Conservation (phyloP, 495 filamentous ascomycete species). For the Aspergillus nidulans region DNA sequence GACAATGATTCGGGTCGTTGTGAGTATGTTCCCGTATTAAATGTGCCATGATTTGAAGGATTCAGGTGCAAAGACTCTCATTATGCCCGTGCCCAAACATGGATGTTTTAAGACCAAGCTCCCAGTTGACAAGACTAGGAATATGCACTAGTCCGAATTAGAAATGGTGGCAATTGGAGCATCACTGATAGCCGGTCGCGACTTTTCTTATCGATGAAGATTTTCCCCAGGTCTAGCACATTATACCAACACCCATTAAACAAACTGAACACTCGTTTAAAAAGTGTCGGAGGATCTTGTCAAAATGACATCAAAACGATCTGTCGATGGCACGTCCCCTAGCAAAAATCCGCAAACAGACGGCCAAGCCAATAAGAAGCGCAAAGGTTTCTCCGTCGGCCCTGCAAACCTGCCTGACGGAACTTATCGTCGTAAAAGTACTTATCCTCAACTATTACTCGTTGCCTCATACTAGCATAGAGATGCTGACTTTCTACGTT, state of each 20-base stretch:
- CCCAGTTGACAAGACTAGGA: too few species aligned
- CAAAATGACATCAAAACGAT: conserved; percentile 61
- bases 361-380: conserved; percentile 51
- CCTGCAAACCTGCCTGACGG: conserved; percentile 93
- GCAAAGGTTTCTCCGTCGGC: conserved; percentile 72
- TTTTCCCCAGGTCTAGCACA: not conserved
- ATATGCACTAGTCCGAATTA: not conserved
- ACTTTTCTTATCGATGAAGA: conserved; percentile 4
- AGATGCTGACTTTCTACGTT: not conserved
- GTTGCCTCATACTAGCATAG: not conserved
- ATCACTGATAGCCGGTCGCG: not conserved
- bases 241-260: not conserved
- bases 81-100: too few species aligned
- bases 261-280: not conserved
- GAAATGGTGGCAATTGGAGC: not conserved
- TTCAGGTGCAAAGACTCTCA: too few species aligned
- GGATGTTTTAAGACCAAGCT: too few species aligned
- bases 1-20: not conserved
- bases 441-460: not conserved
- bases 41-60: too few species aligned
- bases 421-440: conserved; percentile 85
- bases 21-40: too few species aligned
- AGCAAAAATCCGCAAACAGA: conserved; percentile 28
- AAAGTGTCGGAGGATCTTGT: not conserved
- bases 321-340: conserved; percentile 42